Evolutionary conservation across 2,329 filamentous ascomycete species (phyloP).

Genomic region (Venturia asperata): DNA sequence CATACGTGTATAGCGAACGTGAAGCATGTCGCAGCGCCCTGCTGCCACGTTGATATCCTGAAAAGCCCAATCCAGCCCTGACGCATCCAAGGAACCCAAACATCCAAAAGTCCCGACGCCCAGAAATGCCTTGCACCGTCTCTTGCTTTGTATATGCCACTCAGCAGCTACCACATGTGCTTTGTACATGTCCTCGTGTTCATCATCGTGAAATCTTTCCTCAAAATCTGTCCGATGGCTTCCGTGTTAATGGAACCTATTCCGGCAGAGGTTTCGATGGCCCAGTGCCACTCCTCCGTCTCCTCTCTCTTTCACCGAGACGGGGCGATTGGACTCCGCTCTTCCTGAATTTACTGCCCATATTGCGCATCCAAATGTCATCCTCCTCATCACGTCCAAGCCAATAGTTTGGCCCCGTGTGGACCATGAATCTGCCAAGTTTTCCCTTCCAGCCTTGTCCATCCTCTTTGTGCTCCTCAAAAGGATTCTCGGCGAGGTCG

Average conservation of each 20-base stretch:
- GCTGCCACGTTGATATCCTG: constrained; percentile 2
- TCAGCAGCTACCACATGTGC: not conserved
- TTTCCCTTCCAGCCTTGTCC: constrained; percentile 74
- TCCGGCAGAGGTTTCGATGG: constrained; percentile 35
- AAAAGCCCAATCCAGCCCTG: not conserved
- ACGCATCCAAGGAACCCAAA: not conserved
- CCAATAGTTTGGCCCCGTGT: constrained; percentile 72
- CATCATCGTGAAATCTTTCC: not conserved
- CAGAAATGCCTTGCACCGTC: constrained; percentile 3
- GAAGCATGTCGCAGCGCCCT: not conserved
- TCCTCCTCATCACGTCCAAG: constrained; percentile 57
- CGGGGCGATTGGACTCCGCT: constrained; percentile 39
- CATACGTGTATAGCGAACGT: constrained; percentile 9
- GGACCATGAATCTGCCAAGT: constrained; percentile 71
- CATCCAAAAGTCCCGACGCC: constrained; percentile 10
- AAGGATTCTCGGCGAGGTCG: constrained; percentile 57
- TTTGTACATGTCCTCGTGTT: not conserved
- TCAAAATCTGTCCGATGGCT: not conserved
- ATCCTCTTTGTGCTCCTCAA: constrained; percentile 61
- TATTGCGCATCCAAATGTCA: constrained; percentile 60
- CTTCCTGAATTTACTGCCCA: constrained; percentile 53
- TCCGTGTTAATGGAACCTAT: not conserved
- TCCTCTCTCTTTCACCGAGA: constrained; percentile 51
- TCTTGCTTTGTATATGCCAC: constrained; percentile 4
- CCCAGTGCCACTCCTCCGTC: constrained; percentile 56